Conservation (phyloP, 176 grass and related monocot species). For the Rhynchospora breviuscula region DNA sequence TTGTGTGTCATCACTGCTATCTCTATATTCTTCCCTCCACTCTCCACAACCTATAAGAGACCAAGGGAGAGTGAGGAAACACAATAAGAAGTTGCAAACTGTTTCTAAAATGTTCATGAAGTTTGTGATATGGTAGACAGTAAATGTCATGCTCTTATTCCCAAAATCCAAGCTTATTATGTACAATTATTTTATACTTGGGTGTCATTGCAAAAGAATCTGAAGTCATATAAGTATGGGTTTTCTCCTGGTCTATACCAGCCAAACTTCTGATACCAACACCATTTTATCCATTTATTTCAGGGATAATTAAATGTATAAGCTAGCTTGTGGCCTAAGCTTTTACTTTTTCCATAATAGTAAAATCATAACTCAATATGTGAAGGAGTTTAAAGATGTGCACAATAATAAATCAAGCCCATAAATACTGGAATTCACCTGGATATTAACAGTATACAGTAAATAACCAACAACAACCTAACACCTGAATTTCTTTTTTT, state of each 20-base stretch:
- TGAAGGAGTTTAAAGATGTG: neutral
- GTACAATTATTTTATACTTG: neutral
- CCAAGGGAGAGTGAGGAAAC: neutral
- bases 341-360: neutral
- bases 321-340: neutral
- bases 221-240: neutral
- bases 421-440: neutral
- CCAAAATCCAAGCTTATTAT: neutral
- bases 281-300: neutral
- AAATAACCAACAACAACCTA: neutral
- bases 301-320: neutral
- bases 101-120: neutral
- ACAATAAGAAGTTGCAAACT: neutral
- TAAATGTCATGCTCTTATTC: neutral
- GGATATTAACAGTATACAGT: neutral
- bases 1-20: constrained; percentile 56
- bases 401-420: neutral
- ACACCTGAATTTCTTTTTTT: neutral
- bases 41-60: constrained; percentile 58
- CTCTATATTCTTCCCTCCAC: constrained; percentile 78
- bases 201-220: neutral
- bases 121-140: neutral
- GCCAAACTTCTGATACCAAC: neutral
- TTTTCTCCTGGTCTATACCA: neutral
- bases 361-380: neutral